phyloP scores from a whole-genome alignment of 129 eudicot genomes.

The Lactuca saligna region DNA sequence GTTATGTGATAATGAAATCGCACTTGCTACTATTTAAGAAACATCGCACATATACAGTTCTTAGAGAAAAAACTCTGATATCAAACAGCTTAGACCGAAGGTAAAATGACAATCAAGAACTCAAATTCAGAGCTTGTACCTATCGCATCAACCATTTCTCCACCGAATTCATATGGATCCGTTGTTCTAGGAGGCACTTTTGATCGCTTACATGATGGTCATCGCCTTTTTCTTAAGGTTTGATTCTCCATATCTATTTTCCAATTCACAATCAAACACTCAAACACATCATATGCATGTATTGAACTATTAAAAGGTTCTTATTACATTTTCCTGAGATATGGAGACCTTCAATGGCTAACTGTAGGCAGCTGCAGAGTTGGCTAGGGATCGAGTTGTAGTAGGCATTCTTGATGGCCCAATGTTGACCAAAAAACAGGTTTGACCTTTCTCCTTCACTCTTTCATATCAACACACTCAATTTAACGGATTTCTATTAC shows the following conservation, averaged over 20 bases:
- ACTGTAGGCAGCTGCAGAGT: conserved; percentile 62
- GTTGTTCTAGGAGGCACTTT: conserved; percentile 92
- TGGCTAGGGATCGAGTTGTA: conserved; percentile 77
- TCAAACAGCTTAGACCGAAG: not conserved
- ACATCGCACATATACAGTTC: not conserved
- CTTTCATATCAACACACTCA: not conserved
- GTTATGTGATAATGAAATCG: conserved; percentile 5
- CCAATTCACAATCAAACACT: not conserved
- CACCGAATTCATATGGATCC: conserved; percentile 56
- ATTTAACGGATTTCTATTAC: not conserved
- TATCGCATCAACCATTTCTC: conserved; percentile 30
- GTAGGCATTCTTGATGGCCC: conserved; percentile 88
- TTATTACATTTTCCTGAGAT: not conserved
- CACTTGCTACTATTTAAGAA: not conserved
- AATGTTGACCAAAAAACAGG: conserved; percentile 80
- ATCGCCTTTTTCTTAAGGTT: conserved; percentile 87
- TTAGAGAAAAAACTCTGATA: not conserved
- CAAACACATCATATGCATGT: not conserved
- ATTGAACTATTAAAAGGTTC: not conserved
- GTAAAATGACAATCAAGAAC: conserved; percentile 25
- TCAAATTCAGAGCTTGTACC: conserved; percentile 7
- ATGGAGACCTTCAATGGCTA: conserved; percentile 8
- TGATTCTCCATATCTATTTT: not conserved
- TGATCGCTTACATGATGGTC: conserved; percentile 90
- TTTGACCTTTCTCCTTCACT: not conserved